Evolutionary conservation across 2,329 filamentous ascomycete species (phyloP).

Genomic region (Penicillium paneum): DNA sequence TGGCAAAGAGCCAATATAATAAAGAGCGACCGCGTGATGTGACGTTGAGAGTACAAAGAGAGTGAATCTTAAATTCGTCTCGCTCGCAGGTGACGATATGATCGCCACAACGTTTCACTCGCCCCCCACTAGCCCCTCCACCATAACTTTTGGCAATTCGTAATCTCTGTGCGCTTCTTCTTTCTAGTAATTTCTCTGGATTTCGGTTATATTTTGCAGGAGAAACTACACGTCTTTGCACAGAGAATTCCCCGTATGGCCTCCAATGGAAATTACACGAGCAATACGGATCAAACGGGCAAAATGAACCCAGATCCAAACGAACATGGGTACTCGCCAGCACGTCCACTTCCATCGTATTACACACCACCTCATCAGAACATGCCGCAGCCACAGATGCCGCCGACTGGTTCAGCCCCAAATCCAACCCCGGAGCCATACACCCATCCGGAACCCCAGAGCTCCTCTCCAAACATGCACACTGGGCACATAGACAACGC

Average conservation of each 20-base stretch:
- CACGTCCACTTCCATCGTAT: constrained; percentile 34
- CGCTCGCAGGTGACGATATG: constrained; percentile 3
- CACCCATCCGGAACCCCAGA: constrained; percentile 15
- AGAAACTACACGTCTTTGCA: background rate
- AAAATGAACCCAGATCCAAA: constrained; percentile 24
- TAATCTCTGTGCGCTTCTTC: background rate
- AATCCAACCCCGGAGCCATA: constrained; percentile 11
- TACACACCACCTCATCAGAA: constrained; percentile 30
- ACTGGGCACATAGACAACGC: constrained; percentile 53
- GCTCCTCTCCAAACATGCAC: constrained; percentile 12
- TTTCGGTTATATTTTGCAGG: background rate
- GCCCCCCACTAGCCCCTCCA: constrained; percentile 14
- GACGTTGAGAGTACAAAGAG: constrained; percentile 9
- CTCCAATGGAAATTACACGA: constrained; percentile 43
- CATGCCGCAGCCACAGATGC: constrained; percentile 38
- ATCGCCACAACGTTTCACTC: constrained; percentile 21
- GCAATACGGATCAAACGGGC: constrained; percentile 27
- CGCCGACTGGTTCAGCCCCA: constrained; percentile 18
- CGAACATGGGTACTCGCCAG: constrained; percentile 26
- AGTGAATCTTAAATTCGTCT: background rate
- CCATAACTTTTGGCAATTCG: constrained; percentile 5
- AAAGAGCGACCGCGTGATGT: constrained; percentile 1
- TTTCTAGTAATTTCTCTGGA: background rate
- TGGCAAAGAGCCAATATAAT: background rate
- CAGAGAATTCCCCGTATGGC: constrained; percentile 31